A percentile compares a stretch with the other conserved stretches of the same genome.
Conservation (phyloP, 257 asterid genomes). For the Gardenia jasminoides region DNA sequence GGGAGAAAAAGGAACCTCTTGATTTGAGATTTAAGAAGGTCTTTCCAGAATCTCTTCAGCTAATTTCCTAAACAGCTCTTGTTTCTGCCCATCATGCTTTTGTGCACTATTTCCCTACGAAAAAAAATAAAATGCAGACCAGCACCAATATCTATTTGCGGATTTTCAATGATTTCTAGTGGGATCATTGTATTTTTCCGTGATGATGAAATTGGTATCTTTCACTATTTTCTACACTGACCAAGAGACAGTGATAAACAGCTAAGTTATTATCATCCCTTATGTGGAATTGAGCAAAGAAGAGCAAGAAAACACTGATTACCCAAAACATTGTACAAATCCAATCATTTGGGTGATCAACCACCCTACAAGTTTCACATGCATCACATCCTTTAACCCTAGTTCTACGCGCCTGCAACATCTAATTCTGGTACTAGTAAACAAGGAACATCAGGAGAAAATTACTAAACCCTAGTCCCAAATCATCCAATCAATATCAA, state of each 20-base stretch:
- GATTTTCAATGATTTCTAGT: slow-evolving; percentile 13
- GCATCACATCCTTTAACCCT: slow-evolving; percentile 43
- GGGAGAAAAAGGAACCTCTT: background rate
- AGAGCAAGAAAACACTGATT: slow-evolving; percentile 18
- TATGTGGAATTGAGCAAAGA: background rate
- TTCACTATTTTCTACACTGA: slow-evolving; percentile 5
- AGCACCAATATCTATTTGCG: slow-evolving; percentile 2
- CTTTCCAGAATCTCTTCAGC: background rate
- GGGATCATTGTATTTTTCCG: slow-evolving; percentile 9
- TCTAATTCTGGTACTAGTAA: background rate
- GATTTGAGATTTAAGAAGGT: background rate
- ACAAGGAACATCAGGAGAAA: slow-evolving; percentile 15
- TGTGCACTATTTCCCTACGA: background rate
- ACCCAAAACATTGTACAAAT: slow-evolving; percentile 33
- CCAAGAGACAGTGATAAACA: slow-evolving; percentile 26
- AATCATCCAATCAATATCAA: background rate
- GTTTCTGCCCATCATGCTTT: background rate
- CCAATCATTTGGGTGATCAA: slow-evolving; percentile 62
- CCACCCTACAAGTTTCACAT: slow-evolving; percentile 56
- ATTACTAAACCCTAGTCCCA: slow-evolving; percentile 11
- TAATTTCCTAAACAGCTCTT: background rate
- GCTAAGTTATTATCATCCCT: slow-evolving; percentile 3
- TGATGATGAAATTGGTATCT: slow-evolving; percentile 12
- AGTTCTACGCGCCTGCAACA: background rate
- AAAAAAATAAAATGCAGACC: background rate